Base-by-base conservation (phyloP, 441 rosid genomes). In the Eutrema salsugineum region DNA sequence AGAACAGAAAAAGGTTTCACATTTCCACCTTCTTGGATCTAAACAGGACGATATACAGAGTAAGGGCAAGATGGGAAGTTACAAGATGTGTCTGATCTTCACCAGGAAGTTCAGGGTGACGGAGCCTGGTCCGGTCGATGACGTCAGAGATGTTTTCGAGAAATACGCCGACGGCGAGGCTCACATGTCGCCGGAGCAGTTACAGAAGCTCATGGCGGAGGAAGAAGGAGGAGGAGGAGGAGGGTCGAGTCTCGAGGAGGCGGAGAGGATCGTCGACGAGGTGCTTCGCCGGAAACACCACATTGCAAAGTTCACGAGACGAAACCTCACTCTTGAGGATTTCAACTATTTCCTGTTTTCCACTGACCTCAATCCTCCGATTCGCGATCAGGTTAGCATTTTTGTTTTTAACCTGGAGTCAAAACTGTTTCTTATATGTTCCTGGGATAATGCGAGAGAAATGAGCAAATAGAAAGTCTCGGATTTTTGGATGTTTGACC, bases 311-410 rank as follows among this genome's bases (percentile, higher is more conserved):
- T 85, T 81, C 78, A 78, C 82, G 1, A 77, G 86, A 65, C 73
- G 79, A 61, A 53, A 79, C 58, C 85, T 89, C n/a, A 82, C 84
- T 27, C 85, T 89, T 28, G 94, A 89, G 5, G 91, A 83, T 66
- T 87, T 89, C 73, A 83, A 85, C 33, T 84, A 78, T 69, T 83
- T 71, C 57, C 53, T 88, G 60, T 83, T 88, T 69, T 88, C 91
- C 36, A 61, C 83, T 15, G 87, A 89, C 67, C 86, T 89, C 58
- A 87, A 89, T 66, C 86, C 86, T 5, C 90, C 91, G 16, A 79
- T 83, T 17, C 49, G 3, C 24, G 60, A 83, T 46, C 68, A 82
- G 90, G 94, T 85, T 74, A 10, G n/a, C 20, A 27, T 39, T 12
- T 1, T 58, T 2, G 1, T 58, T 5, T 15, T 8, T 2, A 6